These are phyloP conservation scores for Dillenia turbinata DNA, from an alignment of 164 flowering plant genomes.

Conservation along the genomic window DNA sequence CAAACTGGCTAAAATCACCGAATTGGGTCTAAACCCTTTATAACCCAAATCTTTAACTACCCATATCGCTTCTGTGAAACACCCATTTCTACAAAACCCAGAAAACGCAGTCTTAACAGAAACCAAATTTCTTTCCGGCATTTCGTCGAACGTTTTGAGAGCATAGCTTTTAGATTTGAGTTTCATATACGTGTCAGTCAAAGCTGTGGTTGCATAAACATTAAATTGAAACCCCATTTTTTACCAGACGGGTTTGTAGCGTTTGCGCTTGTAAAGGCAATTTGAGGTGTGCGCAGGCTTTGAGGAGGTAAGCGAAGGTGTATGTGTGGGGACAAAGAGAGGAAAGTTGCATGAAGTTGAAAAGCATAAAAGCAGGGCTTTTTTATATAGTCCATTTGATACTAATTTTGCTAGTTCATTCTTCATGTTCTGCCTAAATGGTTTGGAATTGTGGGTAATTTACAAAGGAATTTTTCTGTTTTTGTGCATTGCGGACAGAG, in stretches of 20 bases:
- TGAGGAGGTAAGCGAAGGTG: conserved; percentile 67
- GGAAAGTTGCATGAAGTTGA: conserved; percentile 22
- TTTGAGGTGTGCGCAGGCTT: conserved; percentile 52
- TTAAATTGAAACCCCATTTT: conserved; percentile 40
- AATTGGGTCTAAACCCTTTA: conserved; percentile 40
- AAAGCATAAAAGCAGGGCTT: conserved; percentile 45
- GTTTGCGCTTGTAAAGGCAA: conserved; percentile 28
- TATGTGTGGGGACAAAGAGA: conserved; percentile 29
- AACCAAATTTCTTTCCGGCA: conserved; percentile 42
- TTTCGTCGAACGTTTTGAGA: conserved; percentile 53
- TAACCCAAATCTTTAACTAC: conserved; percentile 22
- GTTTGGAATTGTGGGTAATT: too few relatives aligned
- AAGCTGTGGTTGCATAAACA: conserved; percentile 42
- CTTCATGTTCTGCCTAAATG: conserved; percentile 19
- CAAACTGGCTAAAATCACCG: conserved; percentile 52
- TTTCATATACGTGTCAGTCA: conserved; percentile 43
- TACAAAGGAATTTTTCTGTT: too few relatives aligned
- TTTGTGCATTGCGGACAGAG: too few relatives aligned
- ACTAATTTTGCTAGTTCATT: conserved; percentile 35
- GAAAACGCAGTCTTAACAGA: conserved; percentile 44
- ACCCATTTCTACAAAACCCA: conserved; percentile 54
- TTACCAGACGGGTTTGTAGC: conserved; percentile 52
- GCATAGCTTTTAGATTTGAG: conserved; percentile 26
- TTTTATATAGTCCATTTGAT: conserved; percentile 38
- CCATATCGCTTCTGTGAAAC: conserved; percentile 28